Conservation (phyloP, 495 filamentous ascomycete species). For the Lasiosphaeria ovina region DNA sequence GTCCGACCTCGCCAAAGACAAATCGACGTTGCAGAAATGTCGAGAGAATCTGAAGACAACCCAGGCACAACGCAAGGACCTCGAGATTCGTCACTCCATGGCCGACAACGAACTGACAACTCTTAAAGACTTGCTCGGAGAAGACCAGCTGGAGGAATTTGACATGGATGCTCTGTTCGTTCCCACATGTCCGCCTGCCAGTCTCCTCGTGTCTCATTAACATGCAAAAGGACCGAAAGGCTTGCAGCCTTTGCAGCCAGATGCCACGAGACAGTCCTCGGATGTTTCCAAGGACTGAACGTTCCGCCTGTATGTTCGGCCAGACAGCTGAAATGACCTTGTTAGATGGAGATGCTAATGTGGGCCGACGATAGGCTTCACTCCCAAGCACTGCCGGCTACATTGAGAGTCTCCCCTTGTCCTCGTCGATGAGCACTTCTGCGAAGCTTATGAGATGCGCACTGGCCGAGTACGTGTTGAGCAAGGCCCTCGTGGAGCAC, state of each 20-base stretch:
- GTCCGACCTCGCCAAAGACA: background rate
- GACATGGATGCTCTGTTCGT: background rate
- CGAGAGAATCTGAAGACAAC: background rate
- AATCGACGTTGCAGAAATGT: background rate
- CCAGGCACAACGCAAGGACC: background rate
- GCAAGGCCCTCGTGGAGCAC: constrained; percentile 3
- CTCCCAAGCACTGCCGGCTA: background rate
- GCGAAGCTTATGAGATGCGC: constrained; percentile 12
- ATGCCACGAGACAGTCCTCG: background rate
- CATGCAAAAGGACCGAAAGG: background rate
- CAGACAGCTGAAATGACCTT: background rate
- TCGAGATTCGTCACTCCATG: background rate
- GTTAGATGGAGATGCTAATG: background rate
- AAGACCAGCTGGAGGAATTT: background rate
- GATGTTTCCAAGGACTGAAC: background rate
- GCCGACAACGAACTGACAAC: background rate
- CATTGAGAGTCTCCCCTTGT: background rate
- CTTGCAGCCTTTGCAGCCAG: background rate
- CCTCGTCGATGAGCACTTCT: background rate
- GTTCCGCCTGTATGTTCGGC: background rate
- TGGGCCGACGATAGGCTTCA: background rate
- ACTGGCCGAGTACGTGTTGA: constrained; percentile 1
- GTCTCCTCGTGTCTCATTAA: background rate
- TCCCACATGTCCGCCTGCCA: background rate
- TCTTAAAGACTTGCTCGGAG: background rate